phyloP scores from a whole-genome alignment of 768 basidiomycete genomes.

The Xerocomellus chrysenteron region DNA sequence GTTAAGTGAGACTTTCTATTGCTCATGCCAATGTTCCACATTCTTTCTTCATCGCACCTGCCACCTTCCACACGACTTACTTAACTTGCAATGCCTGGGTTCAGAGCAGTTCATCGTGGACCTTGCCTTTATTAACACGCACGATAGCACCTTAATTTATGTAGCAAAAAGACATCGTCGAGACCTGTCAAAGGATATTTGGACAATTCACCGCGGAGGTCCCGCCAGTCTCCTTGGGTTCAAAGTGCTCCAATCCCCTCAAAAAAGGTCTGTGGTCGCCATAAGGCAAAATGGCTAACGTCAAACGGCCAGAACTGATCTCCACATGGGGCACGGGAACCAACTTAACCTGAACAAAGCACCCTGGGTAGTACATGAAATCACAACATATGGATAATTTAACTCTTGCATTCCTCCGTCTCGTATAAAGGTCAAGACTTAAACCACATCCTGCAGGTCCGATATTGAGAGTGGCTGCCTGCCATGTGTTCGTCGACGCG shows the following conservation, averaged over 20 bases:
- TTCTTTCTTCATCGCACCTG: background rate
- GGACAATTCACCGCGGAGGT: no score
- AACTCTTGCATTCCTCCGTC: background rate
- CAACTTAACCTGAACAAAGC: background rate
- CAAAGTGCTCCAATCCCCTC: no score
- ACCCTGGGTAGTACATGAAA: background rate
- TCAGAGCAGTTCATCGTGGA: background rate
- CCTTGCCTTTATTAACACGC: background rate
- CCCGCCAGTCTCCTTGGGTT: background rate
- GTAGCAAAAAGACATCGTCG: background rate
- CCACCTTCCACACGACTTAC: no score
- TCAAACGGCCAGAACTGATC: background rate
- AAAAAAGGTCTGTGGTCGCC: background rate
- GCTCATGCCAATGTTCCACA: background rate
- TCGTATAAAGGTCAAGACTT: background rate
- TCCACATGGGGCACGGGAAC: background rate
- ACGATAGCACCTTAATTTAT: background rate
- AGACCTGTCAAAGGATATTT: background rate
- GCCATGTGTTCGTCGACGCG: slow-evolving; percentile 29
- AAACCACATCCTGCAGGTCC: slow-evolving; percentile 30
- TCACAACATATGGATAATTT: slow-evolving; percentile 17
- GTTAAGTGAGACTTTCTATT: slow-evolving; percentile 6
- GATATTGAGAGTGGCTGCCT: slow-evolving; percentile 32
- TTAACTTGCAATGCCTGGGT: background rate
- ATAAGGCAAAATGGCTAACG: background rate